Conservation (phyloP, 192 early-diverging fungal genomes). For the Podila epicladia region DNA sequence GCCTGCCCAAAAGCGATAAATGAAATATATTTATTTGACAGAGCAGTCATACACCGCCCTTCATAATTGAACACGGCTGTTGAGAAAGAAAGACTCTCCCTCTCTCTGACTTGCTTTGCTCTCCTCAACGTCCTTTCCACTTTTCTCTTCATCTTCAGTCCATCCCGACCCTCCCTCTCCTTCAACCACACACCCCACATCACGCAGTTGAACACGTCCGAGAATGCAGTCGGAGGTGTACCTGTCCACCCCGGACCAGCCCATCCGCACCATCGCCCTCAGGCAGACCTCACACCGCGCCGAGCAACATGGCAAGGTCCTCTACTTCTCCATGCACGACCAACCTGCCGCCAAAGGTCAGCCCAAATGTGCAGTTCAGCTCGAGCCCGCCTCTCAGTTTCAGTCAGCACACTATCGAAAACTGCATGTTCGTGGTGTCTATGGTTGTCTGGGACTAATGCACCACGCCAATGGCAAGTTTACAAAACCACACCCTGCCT, state of each 20-base stretch:
- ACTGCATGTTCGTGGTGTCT: constrained; percentile 54
- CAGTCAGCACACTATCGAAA: constrained; percentile 52
- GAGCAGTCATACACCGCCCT: too few relatives aligned
- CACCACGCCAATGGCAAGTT: constrained; percentile 59
- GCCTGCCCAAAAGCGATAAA: too few relatives aligned
- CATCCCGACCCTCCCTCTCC: not conserved
- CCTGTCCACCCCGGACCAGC: constrained; percentile 14
- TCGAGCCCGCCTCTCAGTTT: constrained; percentile 49
- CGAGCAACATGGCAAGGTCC: constrained; percentile 16
- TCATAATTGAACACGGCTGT: too few relatives aligned
- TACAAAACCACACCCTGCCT: constrained; percentile 3
- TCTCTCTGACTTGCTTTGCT: not conserved
- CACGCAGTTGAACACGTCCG: not conserved
- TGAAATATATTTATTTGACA: too few relatives aligned
- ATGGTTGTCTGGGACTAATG: constrained; percentile 66
- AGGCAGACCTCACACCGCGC: constrained; percentile 16
- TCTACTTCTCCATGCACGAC: constrained; percentile 26
- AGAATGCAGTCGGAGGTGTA: constrained; percentile 48
- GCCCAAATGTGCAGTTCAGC: constrained; percentile 44
- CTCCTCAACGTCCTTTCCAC: not conserved
- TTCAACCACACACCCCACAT: not conserved
- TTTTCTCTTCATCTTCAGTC: not conserved
- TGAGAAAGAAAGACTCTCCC: too few relatives aligned
- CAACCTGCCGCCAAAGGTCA: constrained; percentile 15
- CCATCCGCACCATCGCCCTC: constrained; percentile 25